Evolutionary conservation across 2,329 filamentous ascomycete genomes (phyloP), one percentile per base, ranked within the genome.

Genomic region (Fragosphaeria purpurea): DNA sequence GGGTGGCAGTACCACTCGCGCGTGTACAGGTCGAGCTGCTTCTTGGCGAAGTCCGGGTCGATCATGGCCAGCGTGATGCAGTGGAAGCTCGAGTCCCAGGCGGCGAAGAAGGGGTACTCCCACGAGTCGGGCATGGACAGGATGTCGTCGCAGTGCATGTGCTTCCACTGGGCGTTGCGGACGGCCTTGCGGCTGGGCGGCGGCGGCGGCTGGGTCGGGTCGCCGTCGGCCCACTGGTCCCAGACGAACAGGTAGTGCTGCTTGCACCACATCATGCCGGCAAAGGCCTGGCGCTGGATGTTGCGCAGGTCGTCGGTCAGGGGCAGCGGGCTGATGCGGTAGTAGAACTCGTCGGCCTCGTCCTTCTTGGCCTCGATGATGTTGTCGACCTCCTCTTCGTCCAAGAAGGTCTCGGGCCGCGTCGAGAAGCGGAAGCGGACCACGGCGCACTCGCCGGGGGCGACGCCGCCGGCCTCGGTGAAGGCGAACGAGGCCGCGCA

Each of bases 1-100:
- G 91, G 91, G 67, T 97, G 91, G 78, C 93, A 95, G 72, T 96
- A 97, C 93, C 91, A 97, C 71, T 97, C 93, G 61, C 91, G 79
- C 3, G 91, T 97, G 64, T 97, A 91, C 41, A 97, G 71, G 64
- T 97, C 93, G 46, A 97, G 81, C 69, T 97, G 91, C 72, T 95
- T 96, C 79, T 97, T 97, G 50, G 91, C 90, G 61, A 96, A 96
- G 41, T 96, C 91, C 0, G 91, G 93, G 61, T 97, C 91, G 56
- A 97, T 90, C 90, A 97, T 96, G 40, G 93, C 87, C 54, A 97
- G 70, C 0, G 90, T 88, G 59, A 97, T 95, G 63, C 90, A 95
- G 69, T 97, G 93, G 68, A 97, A 97, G 5, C 90, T 91, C 50
- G 86, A 91, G 65, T 97, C 91, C 91, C 91, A 97, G 4, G 91